A percentile compares a stretch with the other conserved stretches of the same genome.
phyloP scores from a whole-genome alignment of 2,329 filamentous ascomycete genomes.

The Talaromyces pinophilus region DNA sequence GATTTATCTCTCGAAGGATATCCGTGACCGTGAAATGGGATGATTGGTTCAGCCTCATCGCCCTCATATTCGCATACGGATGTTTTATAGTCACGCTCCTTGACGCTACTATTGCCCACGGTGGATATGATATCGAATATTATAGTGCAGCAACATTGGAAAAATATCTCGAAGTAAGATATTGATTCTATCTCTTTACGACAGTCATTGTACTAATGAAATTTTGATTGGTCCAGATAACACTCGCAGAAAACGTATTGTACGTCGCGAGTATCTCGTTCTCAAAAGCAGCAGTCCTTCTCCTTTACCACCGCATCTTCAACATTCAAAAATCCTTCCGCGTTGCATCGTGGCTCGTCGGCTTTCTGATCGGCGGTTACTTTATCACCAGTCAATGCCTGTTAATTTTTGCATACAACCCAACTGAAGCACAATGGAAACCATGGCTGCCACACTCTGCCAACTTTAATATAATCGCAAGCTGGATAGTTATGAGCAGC shows the following conservation, averaged over 20 bases:
- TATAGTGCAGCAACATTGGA: constrained; percentile 2
- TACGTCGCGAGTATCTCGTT: constrained; percentile 3
- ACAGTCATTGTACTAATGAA: background rate
- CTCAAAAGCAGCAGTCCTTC: constrained; percentile 2
- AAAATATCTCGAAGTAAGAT: background rate
- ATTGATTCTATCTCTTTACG: constrained; percentile 1
- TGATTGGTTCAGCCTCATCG: constrained; percentile 3
- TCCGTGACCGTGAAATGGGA: constrained; percentile 1
- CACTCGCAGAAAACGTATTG: constrained; percentile 4
- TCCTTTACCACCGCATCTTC: constrained; percentile 3
- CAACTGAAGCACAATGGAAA: constrained; percentile 1
- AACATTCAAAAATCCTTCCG: constrained; percentile 1
- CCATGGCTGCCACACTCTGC: constrained; percentile 1
- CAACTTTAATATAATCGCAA: constrained; percentile 3
- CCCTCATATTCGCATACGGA: background rate
- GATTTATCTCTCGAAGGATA: constrained; percentile 1
- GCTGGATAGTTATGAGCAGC: constrained; percentile 1
- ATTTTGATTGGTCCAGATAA: background rate
- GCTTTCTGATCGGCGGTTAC: background rate
- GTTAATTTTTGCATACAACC: constrained; percentile 1
- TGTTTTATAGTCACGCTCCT: constrained; percentile 1
- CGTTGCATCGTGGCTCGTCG: constrained; percentile 2
- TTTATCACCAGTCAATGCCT: background rate
- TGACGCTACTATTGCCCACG: background rate
- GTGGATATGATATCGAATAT: background rate